phyloP scores from a whole-genome alignment of 208 protist species.

The Leishmania lainsoni region DNA sequence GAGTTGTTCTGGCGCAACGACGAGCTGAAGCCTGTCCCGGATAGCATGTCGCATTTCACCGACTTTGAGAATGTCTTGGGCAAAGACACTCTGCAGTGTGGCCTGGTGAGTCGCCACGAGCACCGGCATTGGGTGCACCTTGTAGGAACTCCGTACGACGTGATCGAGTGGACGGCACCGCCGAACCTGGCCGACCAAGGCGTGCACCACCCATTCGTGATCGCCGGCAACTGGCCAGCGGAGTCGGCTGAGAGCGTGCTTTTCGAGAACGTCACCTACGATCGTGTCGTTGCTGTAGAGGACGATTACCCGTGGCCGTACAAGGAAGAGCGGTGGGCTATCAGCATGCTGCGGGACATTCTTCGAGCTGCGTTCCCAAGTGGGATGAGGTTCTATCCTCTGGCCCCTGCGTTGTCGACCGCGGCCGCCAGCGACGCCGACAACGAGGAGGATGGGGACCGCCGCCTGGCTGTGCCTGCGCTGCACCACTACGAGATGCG shows the following conservation, averaged over 20 bases:
- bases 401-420: conserved; percentile 34
- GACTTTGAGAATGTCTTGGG: conserved; percentile 86
- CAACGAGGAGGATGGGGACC: conserved; percentile 7
- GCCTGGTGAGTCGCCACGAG: conserved; percentile 58
- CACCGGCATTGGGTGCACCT: conserved; percentile 84
- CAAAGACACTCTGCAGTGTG: conserved; percentile 70
- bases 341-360: conserved; percentile 52
- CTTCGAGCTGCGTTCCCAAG: conserved; percentile 41
- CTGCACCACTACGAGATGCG: conserved; percentile 47
- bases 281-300: conserved; percentile 49
- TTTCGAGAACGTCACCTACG: conserved; percentile 51
- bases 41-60: conserved; percentile 87
- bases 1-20: conserved; percentile 88
- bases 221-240: conserved; percentile 40
- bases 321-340: conserved; percentile 71
- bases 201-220: conserved; percentile 45
- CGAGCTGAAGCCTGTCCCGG: conserved; percentile 78
- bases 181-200: conserved; percentile 51
- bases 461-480: conserved; percentile 10
- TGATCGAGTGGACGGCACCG: conserved; percentile 73
- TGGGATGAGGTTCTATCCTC: conserved; percentile 52
- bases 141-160: conserved; percentile 80
- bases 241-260: conserved; percentile 35
- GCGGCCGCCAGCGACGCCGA: background rate
- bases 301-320: conserved; percentile 54